Evolutionary conservation across 108 stramenopile genomes (phyloP), one percentile per base, ranked within the genome.

Genomic region (Mayamaea pseudoterrestris): DNA sequence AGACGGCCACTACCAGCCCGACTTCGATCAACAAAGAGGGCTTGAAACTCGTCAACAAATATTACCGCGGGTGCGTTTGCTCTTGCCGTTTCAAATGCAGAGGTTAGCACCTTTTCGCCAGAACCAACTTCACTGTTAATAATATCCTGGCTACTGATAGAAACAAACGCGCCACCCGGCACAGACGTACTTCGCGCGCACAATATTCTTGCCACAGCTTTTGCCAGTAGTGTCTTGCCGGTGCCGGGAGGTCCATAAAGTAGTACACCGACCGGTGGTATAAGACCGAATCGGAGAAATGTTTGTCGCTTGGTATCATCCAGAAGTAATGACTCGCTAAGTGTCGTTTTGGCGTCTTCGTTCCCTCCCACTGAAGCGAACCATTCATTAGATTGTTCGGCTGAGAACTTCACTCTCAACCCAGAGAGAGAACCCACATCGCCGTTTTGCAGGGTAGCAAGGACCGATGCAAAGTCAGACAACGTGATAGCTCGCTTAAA

Each of bases 211-310:
- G 86, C 78, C 5, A 80, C 61, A 28, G 81, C 81, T 51, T 76
- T 72, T n/a, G 86, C 86, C 43, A 88, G 47, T 7, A 88, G 34
- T 0, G 86, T 88, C 52, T 88, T 88, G n/a, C 86, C 86, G n/a
- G 73, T 69, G 13, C 81, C 81, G 5, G 81, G 81, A 41, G 85
- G 79, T 1, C 86, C 86, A 57, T 76, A 89, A 0, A 89, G 54
- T 0, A 89, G 46, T n/a, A 89, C 66, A 22, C 82, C 87, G 8
- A 60, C 71, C 1, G 87, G 87, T 14, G 79, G 47, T 7, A 64
- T 47, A 18, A 89, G 22, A 9, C 80, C 80, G 62, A 83, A 79
- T 28, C 26, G 41, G 0, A 48, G 39, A 11, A 83, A 43, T 24
- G 76, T 44, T 0, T 35, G 39, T 26, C 72, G 49, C 41, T 74